phyloP scores from a whole-genome alignment of 805 yeast genomes.

The Zygosaccharomyces kombuchaensis region DNA sequence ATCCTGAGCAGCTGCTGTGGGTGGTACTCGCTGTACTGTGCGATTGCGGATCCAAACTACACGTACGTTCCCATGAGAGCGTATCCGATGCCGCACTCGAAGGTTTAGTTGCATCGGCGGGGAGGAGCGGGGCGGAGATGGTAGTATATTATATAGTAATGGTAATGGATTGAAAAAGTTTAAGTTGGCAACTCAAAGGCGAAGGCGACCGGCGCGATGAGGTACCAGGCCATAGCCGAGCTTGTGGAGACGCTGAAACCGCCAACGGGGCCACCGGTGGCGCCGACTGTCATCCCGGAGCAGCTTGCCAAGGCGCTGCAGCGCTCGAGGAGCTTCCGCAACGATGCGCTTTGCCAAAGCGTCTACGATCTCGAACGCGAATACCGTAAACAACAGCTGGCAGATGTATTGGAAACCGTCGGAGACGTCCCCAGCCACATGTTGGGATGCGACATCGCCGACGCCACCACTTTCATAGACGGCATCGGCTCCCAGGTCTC shows the following conservation, averaged over 20 bases:
- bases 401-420: slow-evolving; percentile 17
- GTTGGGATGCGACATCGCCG: slow-evolving; percentile 16
- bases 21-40: slow-evolving; percentile 62
- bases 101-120: slow-evolving; percentile 14
- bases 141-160: not conserved
- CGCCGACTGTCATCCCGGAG: not conserved
- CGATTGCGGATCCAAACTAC: slow-evolving; percentile 55
- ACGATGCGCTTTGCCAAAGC: slow-evolving; percentile 18
- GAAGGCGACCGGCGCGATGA: not conserved
- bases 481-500: slow-evolving; percentile 20
- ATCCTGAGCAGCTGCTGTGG: slow-evolving; percentile 52
- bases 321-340: not conserved
- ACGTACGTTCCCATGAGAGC: slow-evolving; percentile 53
- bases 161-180: not conserved
- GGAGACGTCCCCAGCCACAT: slow-evolving; percentile 28
- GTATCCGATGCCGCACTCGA: slow-evolving; percentile 48
- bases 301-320: slow-evolving; percentile 5
- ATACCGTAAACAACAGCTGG: slow-evolving; percentile 16
- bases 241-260: not conserved
- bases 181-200: no score
- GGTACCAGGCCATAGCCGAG: not conserved
- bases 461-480: slow-evolving; percentile 18
- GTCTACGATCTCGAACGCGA: slow-evolving; percentile 20
- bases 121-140: not conserved
- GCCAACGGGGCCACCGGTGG: not conserved